These are phyloP conservation scores for Vinca major DNA, from an alignment of 305 asterid species.

Conservation along the genomic window DNA sequence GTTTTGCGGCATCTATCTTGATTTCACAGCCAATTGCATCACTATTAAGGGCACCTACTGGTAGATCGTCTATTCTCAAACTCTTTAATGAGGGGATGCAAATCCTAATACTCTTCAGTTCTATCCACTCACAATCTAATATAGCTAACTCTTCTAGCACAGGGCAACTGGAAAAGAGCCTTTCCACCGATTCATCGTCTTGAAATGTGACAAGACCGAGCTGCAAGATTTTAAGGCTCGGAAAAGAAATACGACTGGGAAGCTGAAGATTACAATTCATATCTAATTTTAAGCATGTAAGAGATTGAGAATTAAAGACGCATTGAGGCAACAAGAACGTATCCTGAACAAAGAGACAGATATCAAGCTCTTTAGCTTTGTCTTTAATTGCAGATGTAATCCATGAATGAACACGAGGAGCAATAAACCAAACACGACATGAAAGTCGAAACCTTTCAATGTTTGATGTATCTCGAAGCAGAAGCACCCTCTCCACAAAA, in stretches of 20 bases:
- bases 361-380: slow-evolving; percentile 43
- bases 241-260: slow-evolving; percentile 33
- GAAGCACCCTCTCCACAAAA: slow-evolving; percentile 42
- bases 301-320: slow-evolving; percentile 31
- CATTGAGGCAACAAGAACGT: slow-evolving; percentile 31
- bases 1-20: slow-evolving; percentile 33
- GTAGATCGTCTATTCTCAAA: slow-evolving; percentile 40
- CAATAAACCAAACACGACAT: slow-evolving; percentile 47
- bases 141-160: slow-evolving; percentile 38
- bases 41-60: slow-evolving; percentile 29
- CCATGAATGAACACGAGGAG: slow-evolving; percentile 39
- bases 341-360: slow-evolving; percentile 45
- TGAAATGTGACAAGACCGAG: slow-evolving; percentile 42
- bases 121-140: slow-evolving; percentile 46
- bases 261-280: slow-evolving; percentile 41
- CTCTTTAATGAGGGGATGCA: slow-evolving; percentile 38
- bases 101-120: slow-evolving; percentile 28
- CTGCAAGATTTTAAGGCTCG: slow-evolving; percentile 35
- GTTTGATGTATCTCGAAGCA: slow-evolving; percentile 26
- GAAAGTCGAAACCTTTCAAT: slow-evolving; percentile 41
- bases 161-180: slow-evolving; percentile 38
- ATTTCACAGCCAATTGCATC: slow-evolving; percentile 36
- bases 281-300: slow-evolving; percentile 31
- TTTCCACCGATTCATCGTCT: slow-evolving; percentile 33
- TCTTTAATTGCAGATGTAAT: slow-evolving; percentile 32